Base-by-base conservation (phyloP, 495 filamentous ascomycete species). In the Penicillium fimorum region DNA sequence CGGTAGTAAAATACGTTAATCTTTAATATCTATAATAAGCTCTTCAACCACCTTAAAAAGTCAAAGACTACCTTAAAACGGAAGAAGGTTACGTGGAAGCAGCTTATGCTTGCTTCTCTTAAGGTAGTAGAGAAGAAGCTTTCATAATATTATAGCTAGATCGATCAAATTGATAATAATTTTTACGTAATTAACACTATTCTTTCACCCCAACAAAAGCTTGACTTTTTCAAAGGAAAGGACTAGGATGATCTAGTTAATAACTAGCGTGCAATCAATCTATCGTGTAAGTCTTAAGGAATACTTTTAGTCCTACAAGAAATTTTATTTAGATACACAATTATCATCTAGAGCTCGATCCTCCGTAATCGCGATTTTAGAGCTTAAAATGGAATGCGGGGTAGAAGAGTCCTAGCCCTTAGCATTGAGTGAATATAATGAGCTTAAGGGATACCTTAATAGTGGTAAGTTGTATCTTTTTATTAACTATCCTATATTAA, bases 201-300 rank as follows among this genome's bases (percentile, higher is more conserved):
- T 58, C 27, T 62, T 32, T 51, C 60, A n/a, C 55, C 44, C 13
- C 12, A 49, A 48, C 8, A 62, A 10, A 62, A 62, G 50, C 50
- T 62, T 13, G 33, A 57, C 11, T 61, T 61, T 50, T 61, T 61
- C 47, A 38, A 35, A 18, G 51, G 37, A 18, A 58, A 59, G 50
- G 49, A 57, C n/a, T 61, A 27, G 59, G 42, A 44, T 25, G 6
- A 44, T 44, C 42, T 2, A 25, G 43, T 43, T 53, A 47, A 52
- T 37, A 27, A 46, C 48, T 58, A 15, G 48, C 40, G 48, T 41
- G 10, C 3, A 47, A 29, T n/a, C n/a, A n/a, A n/a, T 40, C 32
- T 58, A 58, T 38, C 40, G 47, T 24, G 6, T n/a, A 24, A 57
- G 55, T 32, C 32, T 44, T 47, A 18, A 44, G 18, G 32, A 53